These are phyloP conservation scores for Aspergillus tubingensis DNA, from an alignment of 2,329 filamentous ascomycete genomes.

Conservation along the genomic window DNA sequence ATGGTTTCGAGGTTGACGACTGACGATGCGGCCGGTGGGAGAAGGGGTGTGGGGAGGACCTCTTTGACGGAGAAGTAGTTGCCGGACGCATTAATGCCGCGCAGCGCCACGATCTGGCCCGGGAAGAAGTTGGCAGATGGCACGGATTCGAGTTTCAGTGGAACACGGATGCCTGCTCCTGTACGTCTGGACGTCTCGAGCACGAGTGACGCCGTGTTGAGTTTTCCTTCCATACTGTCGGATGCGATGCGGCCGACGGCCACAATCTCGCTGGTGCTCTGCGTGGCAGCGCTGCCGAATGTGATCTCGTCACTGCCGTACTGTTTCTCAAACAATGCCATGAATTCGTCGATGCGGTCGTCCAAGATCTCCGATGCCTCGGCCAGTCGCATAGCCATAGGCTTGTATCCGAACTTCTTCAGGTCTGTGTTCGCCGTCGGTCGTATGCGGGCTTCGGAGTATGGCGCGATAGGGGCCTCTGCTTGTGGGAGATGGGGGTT, in stretches of 20 bases:
- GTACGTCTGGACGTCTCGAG: conserved; percentile 83
- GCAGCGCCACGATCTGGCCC: conserved; percentile 86
- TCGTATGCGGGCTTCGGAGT: conserved; percentile 75
- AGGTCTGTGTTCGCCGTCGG: conserved; percentile 83
- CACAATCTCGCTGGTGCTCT: conserved; percentile 82
- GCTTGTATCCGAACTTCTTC: conserved; percentile 88
- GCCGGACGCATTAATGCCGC: conserved; percentile 84
- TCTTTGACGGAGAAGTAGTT: conserved; percentile 79
- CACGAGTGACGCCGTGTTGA: conserved; percentile 82
- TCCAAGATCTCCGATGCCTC: conserved; percentile 92
- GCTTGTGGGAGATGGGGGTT: conserved; percentile 71
- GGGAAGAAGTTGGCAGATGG: conserved; percentile 82
- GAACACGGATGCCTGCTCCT: conserved; percentile 79
- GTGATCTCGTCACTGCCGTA: conserved; percentile 74
- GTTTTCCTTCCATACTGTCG: conserved; percentile 78
- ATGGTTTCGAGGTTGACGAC: conserved; percentile 66
- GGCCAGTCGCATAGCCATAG: conserved; percentile 90
- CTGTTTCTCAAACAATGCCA: conserved; percentile 69
- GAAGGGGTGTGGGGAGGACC: conserved; percentile 71
- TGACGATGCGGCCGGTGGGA: conserved; percentile 72
- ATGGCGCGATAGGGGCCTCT: conserved; percentile 71
- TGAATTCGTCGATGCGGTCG: conserved; percentile 91
- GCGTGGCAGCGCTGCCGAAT: conserved; percentile 83
- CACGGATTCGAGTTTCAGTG: conserved; percentile 72
- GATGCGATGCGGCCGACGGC: conserved; percentile 90